Percentiles rank a stretch among this genome's conserved stretches.
Evolutionary conservation across 331 rosid species (phyloP).

Genomic region (Malus hybrid): DNA sequence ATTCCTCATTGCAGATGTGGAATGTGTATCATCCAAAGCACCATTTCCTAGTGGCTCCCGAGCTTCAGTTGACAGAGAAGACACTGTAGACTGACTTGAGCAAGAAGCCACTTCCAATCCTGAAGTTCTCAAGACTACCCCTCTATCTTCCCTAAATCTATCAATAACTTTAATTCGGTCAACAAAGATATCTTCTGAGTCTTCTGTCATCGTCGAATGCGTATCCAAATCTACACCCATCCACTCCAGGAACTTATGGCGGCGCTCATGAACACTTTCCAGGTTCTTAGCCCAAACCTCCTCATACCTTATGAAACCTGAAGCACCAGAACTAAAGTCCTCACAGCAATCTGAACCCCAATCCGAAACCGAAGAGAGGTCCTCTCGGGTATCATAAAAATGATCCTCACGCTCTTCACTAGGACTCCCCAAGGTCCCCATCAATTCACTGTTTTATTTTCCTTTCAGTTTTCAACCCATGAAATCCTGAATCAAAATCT

Average conservation of each 20-base stretch:
- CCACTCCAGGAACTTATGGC: slow-evolving; percentile 58
- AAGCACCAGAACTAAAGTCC: slow-evolving; percentile 34
- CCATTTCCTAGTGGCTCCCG: slow-evolving; percentile 22
- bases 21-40: slow-evolving; percentile 21
- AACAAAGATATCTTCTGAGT: slow-evolving; percentile 16
- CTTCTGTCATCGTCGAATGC: slow-evolving; percentile 22
- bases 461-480: slow-evolving; percentile 20
- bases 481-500: slow-evolving; percentile 20
- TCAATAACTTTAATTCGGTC: slow-evolving; percentile 18
- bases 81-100: slow-evolving; percentile 24
- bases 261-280: slow-evolving; percentile 52
- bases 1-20: slow-evolving; percentile 25
- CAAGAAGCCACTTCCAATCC: slow-evolving; percentile 30
- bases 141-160: slow-evolving; percentile 37
- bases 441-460: neutral
- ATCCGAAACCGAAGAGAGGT: slow-evolving; percentile 60
- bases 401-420: slow-evolving; percentile 38
- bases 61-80: slow-evolving; percentile 35
- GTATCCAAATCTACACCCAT: slow-evolving; percentile 36
- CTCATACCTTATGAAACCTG: slow-evolving; percentile 22
- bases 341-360: slow-evolving; percentile 41
- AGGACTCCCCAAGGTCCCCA: slow-evolving; percentile 13
- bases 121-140: slow-evolving; percentile 41
- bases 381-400: slow-evolving; percentile 69
- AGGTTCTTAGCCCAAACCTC: slow-evolving; percentile 37